phyloP scores from a whole-genome alignment of 2,329 filamentous ascomycete genomes.

The Cladosporium sp. region DNA sequence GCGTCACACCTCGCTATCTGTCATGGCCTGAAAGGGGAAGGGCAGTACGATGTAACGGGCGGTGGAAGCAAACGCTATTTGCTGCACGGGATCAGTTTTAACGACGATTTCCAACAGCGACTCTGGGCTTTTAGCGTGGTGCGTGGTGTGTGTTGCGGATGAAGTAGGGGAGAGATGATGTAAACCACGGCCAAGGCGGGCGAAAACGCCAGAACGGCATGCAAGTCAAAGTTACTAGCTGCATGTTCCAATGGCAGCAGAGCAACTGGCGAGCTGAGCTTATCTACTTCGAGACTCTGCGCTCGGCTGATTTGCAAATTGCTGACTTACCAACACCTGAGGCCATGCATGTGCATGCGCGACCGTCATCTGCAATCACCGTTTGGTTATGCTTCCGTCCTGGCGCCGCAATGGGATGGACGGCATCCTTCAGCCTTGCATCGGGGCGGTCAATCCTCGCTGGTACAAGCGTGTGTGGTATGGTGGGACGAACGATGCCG shows the following conservation, averaged over 20 bases:
- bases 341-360: too few relatives aligned
- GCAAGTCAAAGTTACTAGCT: slow-evolving; percentile 2
- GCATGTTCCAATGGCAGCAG: slow-evolving; percentile 8
- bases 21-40: background rate
- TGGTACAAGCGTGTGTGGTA: too few relatives aligned
- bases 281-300: background rate
- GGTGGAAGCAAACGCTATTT: background rate
- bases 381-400: too few relatives aligned
- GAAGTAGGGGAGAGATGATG: slow-evolving; percentile 7
- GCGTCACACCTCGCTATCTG: slow-evolving; percentile 7
- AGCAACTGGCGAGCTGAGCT: background rate
- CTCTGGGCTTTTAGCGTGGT: background rate
- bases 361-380: too few relatives aligned
- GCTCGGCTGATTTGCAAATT: too few relatives aligned
- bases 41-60: background rate
- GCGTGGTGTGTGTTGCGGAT: background rate
- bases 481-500: background rate
- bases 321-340: too few relatives aligned
- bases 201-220: background rate
- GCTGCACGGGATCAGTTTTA: background rate
- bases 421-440: too few relatives aligned
- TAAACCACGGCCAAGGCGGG: slow-evolving; percentile 1
- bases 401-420: too few relatives aligned
- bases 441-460: too few relatives aligned
- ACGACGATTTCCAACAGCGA: background rate